Percentiles rank a stretch among this genome's conserved stretches.
phyloP scores from a whole-genome alignment of 495 filamentous ascomycete species.

The Trichoderma parareesei region DNA sequence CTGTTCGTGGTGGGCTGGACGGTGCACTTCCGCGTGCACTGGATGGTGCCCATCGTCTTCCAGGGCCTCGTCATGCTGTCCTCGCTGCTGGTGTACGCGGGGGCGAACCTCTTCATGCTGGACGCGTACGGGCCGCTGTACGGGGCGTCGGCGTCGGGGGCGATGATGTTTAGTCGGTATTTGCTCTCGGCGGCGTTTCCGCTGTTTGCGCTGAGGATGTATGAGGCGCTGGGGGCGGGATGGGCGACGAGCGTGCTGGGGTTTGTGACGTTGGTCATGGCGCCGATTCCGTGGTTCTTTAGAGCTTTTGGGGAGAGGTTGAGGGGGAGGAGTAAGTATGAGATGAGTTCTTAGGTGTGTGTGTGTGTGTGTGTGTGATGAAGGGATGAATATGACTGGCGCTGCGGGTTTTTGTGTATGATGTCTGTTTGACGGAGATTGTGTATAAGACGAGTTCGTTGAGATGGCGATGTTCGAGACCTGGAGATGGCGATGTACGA shows the following conservation, averaged over 20 bases:
- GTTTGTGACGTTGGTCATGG: conserved; percentile 41
- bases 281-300: conserved; percentile 37
- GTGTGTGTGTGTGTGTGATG: not conserved
- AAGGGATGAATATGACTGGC: not conserved
- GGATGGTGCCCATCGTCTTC: conserved; percentile 17
- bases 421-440: not conserved
- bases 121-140: conserved; percentile 12
- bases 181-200: conserved; percentile 38
- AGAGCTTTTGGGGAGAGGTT: conserved; percentile 32
- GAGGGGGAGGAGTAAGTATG: conserved; percentile 15
- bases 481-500: too few relatives aligned
- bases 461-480: too few relatives aligned
- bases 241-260: conserved; percentile 47
- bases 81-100: conserved; percentile 7
- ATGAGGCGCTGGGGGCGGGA: conserved; percentile 38
- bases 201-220: conserved; percentile 46
- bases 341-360: not conserved
- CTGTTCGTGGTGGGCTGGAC: conserved; percentile 44
- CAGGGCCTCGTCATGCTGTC: conserved; percentile 10
- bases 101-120: conserved; percentile 8
- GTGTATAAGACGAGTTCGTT: too few relatives aligned
- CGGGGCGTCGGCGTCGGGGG: conserved; percentile 10
- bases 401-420: not conserved
- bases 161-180: conserved; percentile 13
- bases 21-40: conserved; percentile 27